Percentiles rank a stretch among this genome's conserved stretches.
Evolutionary conservation across 2,329 filamentous ascomycete species (phyloP).

Genomic region (Gnomoniopsis smithogilvyi): DNA sequence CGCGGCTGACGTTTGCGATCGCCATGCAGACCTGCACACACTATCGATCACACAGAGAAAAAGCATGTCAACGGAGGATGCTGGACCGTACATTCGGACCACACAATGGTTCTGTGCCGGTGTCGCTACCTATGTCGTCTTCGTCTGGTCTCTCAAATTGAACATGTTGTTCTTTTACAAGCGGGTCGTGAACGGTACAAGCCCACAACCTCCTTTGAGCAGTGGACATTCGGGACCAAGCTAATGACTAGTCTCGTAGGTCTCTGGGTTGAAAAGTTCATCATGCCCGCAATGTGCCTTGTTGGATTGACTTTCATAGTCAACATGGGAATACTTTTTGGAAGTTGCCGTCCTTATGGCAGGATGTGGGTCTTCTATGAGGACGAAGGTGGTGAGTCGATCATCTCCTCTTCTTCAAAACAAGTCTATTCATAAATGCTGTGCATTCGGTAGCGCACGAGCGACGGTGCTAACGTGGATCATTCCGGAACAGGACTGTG

Average conservation of each 20-base stretch:
- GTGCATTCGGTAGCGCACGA: not conserved
- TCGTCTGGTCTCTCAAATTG: conserved; percentile 38
- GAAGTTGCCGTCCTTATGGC: conserved; percentile 32
- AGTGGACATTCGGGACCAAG: not conserved
- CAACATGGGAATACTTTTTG: conserved; percentile 25
- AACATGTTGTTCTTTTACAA: conserved; percentile 39
- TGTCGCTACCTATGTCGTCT: conserved; percentile 29
- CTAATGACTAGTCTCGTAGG: conserved; percentile 4
- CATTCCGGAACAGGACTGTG: conserved; percentile 21
- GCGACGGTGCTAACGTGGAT: not conserved
- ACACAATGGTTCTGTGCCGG: conserved; percentile 35
- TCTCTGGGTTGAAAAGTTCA: conserved; percentile 32
- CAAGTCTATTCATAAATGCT: not conserved
- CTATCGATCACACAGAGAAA: conserved; percentile 29
- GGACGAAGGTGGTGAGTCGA: conserved; percentile 32
- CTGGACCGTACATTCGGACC: conserved; percentile 26
- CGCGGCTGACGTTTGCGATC: conserved; percentile 4
- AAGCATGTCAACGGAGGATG: conserved; percentile 27
- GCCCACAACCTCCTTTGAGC: not conserved
- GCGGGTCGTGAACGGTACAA: conserved; percentile 28
- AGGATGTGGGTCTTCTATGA: conserved; percentile 34
- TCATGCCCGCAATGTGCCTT: conserved; percentile 31
- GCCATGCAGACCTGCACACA: conserved; percentile 24
- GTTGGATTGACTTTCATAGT: conserved; percentile 24
- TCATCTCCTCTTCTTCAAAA: too few species aligned